phyloP scores from a whole-genome alignment of 2,329 filamentous ascomycete species.

The Calonectria leucothoes region DNA sequence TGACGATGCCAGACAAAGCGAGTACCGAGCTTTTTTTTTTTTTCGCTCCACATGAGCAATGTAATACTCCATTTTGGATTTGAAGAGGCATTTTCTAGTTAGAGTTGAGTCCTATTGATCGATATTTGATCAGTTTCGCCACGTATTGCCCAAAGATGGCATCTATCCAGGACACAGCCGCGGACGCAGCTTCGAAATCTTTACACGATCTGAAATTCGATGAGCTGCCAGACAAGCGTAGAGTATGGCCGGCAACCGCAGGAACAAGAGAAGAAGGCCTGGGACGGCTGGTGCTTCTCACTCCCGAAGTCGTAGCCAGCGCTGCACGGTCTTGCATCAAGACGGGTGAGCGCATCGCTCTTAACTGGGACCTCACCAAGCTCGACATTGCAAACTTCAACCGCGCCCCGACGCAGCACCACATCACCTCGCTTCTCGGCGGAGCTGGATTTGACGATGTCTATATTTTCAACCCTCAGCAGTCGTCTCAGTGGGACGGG shows the following conservation, averaged over 20 bases:
- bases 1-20: background rate
- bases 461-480: slow-evolving; percentile 63
- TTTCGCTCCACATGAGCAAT: background rate
- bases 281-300: slow-evolving; percentile 62
- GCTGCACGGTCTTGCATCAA: slow-evolving; percentile 62
- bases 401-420: slow-evolving; percentile 61
- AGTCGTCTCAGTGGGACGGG: slow-evolving; percentile 64
- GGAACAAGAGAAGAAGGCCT: slow-evolving; percentile 63
- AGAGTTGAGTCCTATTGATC: background rate
- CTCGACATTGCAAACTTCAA: slow-evolving; percentile 66
- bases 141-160: background rate
- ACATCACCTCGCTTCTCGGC: slow-evolving; percentile 59
- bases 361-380: slow-evolving; percentile 68
- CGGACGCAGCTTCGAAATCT: background rate
- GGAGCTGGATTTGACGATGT: slow-evolving; percentile 62
- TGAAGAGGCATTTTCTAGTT: background rate
- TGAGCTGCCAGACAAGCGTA: slow-evolving; percentile 57
- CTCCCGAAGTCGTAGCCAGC: slow-evolving; percentile 60
- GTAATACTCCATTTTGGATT: background rate
- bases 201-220: slow-evolving; percentile 23
- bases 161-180: slow-evolving; percentile 1
- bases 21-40: background rate
- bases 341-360: slow-evolving; percentile 61
- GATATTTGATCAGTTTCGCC: background rate
- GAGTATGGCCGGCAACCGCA: slow-evolving; percentile 59